Base-by-base conservation (phyloP, 2,329 filamentous ascomycete species). In the Cladosporium oxysporum region DNA sequence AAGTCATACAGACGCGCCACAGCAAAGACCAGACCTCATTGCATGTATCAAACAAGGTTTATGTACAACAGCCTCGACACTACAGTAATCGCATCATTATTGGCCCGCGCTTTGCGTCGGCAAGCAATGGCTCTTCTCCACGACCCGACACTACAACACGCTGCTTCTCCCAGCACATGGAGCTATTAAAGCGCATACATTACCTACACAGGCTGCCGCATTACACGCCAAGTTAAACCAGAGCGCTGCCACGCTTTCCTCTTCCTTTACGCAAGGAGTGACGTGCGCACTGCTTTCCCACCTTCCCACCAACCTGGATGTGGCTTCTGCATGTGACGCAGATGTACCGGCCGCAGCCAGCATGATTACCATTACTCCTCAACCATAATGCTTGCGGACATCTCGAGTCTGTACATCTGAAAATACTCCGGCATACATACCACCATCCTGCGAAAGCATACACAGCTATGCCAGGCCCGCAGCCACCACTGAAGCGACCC, bases 321-420 rank as follows among this genome's bases (percentile, higher is more conserved):
- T 58, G 55, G 55, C 55, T 58, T 58, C 33, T 41, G 55, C 55
- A 58, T 58, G 55, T 58, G 55, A 58, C 55, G 31, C 31, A 5
- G 31, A 35, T 33, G 29, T n/a, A 57, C 53, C 55, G 28, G 31
- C 33, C 55, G 33, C 29, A n/a, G 52, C 52, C 52, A 58, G 31
- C n/a, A 58, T 58, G 55, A 58, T 35, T 31, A 33, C 33, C 21
- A 55, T 55, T 55, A 29, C 52, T 33, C 28, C 52, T 31, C 28
- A 58, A 41, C 33, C 33, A 41, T 58, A 58, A 58, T 58, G 55
- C 55, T 35, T 12, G 31, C 33, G 26, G 23, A 23, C 29, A 18
- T 10, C 21, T 8, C 21, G 29, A 23, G 31, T 16, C 31, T 58
- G 55, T 41, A 41, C 23, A 58, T 11, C 26, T 41, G 41, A 41